Conservation (phyloP, 2,329 filamentous ascomycete genomes). For the Atkinsonella texensis region DNA sequence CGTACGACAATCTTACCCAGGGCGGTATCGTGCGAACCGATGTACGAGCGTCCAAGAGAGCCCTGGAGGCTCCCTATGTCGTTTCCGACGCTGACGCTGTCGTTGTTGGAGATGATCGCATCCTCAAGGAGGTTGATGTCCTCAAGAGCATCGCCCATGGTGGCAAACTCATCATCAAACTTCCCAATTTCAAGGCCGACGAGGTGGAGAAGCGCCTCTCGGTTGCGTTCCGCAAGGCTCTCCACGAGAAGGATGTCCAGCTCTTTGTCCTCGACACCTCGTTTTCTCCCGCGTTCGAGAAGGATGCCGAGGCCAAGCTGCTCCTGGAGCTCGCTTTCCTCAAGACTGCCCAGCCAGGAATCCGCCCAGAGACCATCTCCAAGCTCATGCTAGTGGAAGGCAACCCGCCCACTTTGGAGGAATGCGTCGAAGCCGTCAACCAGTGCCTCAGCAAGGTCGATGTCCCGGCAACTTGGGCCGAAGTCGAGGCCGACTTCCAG, state of each 20-base stretch:
- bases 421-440: conserved; percentile 55
- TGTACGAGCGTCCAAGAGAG: conserved; percentile 70
- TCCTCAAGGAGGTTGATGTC: conserved; percentile 69
- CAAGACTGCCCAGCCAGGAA: conserved; percentile 57
- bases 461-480: conserved; percentile 69
- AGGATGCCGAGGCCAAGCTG: conserved; percentile 53
- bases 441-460: conserved; percentile 62
- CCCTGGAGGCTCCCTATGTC: conserved; percentile 73
- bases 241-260: conserved; percentile 57
- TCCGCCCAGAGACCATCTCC: conserved; percentile 48
- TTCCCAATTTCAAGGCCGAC: conserved; percentile 72
- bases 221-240: conserved; percentile 52
- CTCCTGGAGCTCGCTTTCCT: conserved; percentile 76
- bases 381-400: conserved; percentile 53
- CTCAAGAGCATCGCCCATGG: conserved; percentile 56
- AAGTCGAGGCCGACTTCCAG: conserved; percentile 42
- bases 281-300: conserved; percentile 53
- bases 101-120: conserved; percentile 66
- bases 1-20: conserved; percentile 51
- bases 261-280: conserved; percentile 68
- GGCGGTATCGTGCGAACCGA: conserved; percentile 78
- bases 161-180: conserved; percentile 62
- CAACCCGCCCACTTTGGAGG: conserved; percentile 34
- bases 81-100: conserved; percentile 68
- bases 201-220: conserved; percentile 82